Evolutionary conservation across 2,329 filamentous ascomycete species (phyloP).

Genomic region (Aspergillus arachidicola): DNA sequence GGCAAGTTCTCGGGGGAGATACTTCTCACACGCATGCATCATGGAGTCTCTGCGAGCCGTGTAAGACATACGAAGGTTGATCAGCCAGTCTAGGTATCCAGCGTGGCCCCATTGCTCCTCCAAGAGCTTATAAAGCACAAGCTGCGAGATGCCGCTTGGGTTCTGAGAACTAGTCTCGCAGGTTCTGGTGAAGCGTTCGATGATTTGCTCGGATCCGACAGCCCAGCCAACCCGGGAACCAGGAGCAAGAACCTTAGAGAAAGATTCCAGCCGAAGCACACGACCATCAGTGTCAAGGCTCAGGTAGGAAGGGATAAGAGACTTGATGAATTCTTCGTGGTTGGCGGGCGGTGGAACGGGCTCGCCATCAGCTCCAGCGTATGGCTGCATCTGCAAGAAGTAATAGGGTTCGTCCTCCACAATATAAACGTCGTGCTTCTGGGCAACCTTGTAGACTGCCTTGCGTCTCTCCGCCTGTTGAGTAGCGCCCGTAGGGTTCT

Average conservation of each 20-base stretch:
- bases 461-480: slow-evolving; percentile 68
- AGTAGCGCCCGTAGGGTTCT: slow-evolving; percentile 89
- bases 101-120: slow-evolving; percentile 94
- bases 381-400: slow-evolving; percentile 82
- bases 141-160: slow-evolving; percentile 80
- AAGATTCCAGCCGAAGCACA: slow-evolving; percentile 87
- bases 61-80: slow-evolving; percentile 79
- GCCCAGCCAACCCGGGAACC: slow-evolving; percentile 86
- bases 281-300: slow-evolving; percentile 84
- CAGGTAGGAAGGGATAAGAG: slow-evolving; percentile 73
- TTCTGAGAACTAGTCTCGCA: slow-evolving; percentile 84
- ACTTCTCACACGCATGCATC: slow-evolving; percentile 75
- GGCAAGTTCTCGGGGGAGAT: slow-evolving; percentile 73
- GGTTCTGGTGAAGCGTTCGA: slow-evolving; percentile 80
- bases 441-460: slow-evolving; percentile 75
- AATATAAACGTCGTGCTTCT: slow-evolving; percentile 83
- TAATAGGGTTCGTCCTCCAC: slow-evolving; percentile 95
- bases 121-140: slow-evolving; percentile 82
- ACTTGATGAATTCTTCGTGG: slow-evolving; percentile 72
- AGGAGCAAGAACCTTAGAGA: slow-evolving; percentile 87
- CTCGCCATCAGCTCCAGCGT: slow-evolving; percentile 58
- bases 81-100: slow-evolving; percentile 87
- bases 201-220: slow-evolving; percentile 79
- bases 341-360: slow-evolving; percentile 59
- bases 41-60: slow-evolving; percentile 76